These are phyloP conservation scores for Vinca minor DNA, from an alignment of 257 asterid genomes.

Conservation along the genomic window DNA sequence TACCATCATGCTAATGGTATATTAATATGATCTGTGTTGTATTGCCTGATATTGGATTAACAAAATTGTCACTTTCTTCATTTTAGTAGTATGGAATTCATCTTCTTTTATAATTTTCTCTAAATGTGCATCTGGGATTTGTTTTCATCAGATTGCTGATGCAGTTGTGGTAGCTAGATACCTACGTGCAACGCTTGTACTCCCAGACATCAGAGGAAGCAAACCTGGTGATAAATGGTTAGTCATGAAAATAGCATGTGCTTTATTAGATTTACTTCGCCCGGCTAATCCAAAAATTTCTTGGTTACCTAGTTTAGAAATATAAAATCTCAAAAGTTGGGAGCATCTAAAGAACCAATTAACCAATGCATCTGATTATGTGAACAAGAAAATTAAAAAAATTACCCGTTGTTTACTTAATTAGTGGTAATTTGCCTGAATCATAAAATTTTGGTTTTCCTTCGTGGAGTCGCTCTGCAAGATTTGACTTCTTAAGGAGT, in stretches of 20 bases:
- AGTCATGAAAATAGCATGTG: background rate
- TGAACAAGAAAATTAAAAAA: background rate
- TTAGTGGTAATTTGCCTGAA: background rate
- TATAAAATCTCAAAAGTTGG: background rate
- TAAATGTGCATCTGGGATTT: slow-evolving; percentile 11
- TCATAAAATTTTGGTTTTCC: background rate
- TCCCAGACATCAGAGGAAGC: slow-evolving; percentile 91
- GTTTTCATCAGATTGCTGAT: slow-evolving; percentile 63
- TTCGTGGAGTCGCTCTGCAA: background rate
- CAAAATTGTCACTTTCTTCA: background rate
- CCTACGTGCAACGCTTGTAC: slow-evolving; percentile 78
- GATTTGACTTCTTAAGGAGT: background rate
- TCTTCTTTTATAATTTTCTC: slow-evolving; percentile 11
- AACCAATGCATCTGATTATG: background rate
- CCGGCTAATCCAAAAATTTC: background rate
- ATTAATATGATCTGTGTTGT: background rate
- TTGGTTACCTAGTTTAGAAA: background rate
- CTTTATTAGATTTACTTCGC: background rate
- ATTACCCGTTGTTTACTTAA: background rate
- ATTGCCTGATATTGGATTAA: background rate
- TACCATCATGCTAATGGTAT: background rate
- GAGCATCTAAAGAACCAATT: background rate
- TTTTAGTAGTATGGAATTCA: no score
- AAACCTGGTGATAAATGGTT: slow-evolving; percentile 79
- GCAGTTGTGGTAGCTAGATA: slow-evolving; percentile 90